Evolutionary conservation across 2,329 filamentous ascomycete species (phyloP).

Genomic region (Diaporthe sp.): DNA sequence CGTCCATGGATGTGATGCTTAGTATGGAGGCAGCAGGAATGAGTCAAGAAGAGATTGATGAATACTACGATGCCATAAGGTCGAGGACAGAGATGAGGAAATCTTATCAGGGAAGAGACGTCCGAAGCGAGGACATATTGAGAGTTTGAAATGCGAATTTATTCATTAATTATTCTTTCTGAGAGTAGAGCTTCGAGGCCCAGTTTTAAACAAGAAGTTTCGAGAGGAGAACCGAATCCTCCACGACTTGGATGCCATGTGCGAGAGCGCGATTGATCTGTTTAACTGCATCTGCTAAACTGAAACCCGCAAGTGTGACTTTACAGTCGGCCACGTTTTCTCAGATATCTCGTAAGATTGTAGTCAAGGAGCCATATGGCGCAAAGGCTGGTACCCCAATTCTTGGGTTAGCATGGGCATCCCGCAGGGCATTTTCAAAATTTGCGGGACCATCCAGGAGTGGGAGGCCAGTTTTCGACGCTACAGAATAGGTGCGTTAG

Average conservation of each 20-base stretch:
- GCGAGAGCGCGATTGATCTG: not conserved
- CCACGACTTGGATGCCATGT: not conserved
- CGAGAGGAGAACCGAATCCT: not conserved
- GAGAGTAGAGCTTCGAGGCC: not conserved
- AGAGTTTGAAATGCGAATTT: not conserved
- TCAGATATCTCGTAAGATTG: not conserved
- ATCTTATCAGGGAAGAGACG: not conserved
- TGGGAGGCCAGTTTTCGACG: not conserved
- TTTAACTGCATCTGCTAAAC: not conserved
- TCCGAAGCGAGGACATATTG: not conserved
- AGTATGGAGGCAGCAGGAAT: not conserved
- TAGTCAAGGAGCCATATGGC: not conserved
- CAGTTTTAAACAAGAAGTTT: not conserved
- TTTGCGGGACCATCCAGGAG: not conserved
- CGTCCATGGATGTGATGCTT: not conserved
- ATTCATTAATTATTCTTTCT: not conserved
- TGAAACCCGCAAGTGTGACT: not conserved
- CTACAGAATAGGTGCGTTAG: not conserved
- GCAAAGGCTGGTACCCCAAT: not conserved
- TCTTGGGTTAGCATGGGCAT: not conserved
- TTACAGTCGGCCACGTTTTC: not conserved
- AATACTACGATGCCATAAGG: not conserved
- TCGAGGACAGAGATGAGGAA: not conserved
- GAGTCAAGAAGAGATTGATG: not conserved
- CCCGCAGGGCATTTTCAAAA: not conserved